Conservation (phyloP, 129 eudicot genomes). For the Ambrosia trifida region DNA sequence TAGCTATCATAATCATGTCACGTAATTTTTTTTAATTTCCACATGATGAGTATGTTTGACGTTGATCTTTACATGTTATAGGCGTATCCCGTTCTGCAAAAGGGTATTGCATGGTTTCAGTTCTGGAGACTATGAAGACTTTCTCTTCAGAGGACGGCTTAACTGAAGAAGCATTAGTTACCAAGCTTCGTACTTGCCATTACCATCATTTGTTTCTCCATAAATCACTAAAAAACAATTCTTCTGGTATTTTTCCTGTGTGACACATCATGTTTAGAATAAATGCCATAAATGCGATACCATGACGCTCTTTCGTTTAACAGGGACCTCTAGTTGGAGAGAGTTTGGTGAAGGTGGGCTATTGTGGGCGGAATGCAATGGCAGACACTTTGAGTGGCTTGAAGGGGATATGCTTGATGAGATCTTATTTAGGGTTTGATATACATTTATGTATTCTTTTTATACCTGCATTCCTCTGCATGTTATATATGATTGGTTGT, state of each 20-base stretch:
- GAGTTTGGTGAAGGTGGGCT: constrained; percentile 99
- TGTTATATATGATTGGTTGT: not conserved
- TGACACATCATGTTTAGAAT: not conserved
- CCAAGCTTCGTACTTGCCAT: constrained; percentile 90
- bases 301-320: constrained; percentile 18
- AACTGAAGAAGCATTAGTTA: constrained; percentile 93
- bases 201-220: constrained; percentile 91
- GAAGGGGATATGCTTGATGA: constrained; percentile 66
- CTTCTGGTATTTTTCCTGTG: constrained; percentile 59
- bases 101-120: constrained; percentile 79
- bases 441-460: not conserved
- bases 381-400: constrained; percentile 90
- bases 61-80: constrained; percentile 20
- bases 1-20: not conserved
- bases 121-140: constrained; percentile 93
- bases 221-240: constrained; percentile 67
- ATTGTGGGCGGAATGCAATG: constrained; percentile 92
- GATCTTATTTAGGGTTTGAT: constrained; percentile 64
- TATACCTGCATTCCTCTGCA: not conserved
- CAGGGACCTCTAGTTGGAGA: constrained; percentile 95
- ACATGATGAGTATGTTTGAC: not conserved
- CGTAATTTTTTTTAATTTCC: not conserved
- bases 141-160: constrained; percentile 73
- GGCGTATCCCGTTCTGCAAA: constrained; percentile 94
- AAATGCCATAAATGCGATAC: not conserved